phyloP scores from a whole-genome alignment of 164 flowering plant genomes.

The Stephania japonica region DNA sequence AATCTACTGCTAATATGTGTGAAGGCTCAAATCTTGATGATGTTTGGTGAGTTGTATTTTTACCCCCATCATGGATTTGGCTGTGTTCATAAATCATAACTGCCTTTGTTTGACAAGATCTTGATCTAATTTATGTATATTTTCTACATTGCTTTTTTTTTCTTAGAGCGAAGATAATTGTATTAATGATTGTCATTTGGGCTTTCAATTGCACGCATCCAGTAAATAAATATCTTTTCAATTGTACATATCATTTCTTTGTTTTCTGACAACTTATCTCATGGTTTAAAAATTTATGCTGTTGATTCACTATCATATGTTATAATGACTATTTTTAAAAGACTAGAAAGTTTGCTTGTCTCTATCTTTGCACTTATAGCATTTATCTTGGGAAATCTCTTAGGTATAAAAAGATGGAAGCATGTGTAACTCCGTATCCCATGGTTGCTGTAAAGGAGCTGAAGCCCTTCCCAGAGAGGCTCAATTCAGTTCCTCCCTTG shows the following conservation, averaged over 20 bases:
- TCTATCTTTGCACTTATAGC: neutral
- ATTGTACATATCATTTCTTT: neutral
- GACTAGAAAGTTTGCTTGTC: neutral
- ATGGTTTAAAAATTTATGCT: neutral
- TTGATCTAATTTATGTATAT: neutral
- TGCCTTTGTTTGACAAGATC: no score
- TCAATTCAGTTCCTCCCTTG: slow-evolving; percentile 76
- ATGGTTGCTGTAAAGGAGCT: slow-evolving; percentile 53
- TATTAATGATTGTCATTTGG: no score
- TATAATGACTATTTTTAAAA: neutral
- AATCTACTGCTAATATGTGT: slow-evolving; percentile 38
- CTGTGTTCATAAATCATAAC: no score
- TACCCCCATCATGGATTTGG: neutral
- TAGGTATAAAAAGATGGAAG: slow-evolving; percentile 92
- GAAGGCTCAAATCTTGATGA: slow-evolving; percentile 47
- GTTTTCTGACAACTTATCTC: neutral
- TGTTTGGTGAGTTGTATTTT: slow-evolving; percentile 53
- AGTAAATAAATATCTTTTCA: neutral
- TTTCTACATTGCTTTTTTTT: neutral
- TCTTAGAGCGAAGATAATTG: neutral
- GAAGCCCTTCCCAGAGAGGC: slow-evolving; percentile 70
- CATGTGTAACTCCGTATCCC: slow-evolving; percentile 68
- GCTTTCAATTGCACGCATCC: neutral
- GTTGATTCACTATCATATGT: neutral
- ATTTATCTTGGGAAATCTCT: neutral